Conservation (phyloP, 2,329 filamentous ascomycete species). For the Penicillium brevicompactum region DNA sequence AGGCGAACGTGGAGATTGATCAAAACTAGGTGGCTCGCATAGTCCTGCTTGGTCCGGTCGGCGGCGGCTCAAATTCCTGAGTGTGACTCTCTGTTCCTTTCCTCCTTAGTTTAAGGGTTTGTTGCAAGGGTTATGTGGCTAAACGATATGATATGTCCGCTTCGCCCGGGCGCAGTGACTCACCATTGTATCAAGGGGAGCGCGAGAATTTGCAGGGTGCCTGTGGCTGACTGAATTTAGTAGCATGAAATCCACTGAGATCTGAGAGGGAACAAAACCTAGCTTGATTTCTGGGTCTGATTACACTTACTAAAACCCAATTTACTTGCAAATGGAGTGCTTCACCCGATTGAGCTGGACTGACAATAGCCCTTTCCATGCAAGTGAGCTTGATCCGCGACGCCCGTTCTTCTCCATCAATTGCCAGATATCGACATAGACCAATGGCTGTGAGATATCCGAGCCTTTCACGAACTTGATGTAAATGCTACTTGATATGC, state of each 20-base stretch:
- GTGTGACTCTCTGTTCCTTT: too few species aligned
- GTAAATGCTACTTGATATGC: neutral
- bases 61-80: too few species aligned
- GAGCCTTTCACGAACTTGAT: neutral
- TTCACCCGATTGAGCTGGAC: neutral
- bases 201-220: neutral
- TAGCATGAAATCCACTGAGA: neutral
- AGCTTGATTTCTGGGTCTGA: neutral
- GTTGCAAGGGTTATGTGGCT: too few species aligned
- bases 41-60: too few species aligned
- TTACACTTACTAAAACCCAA: slow-evolving; percentile 1
- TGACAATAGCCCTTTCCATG: neutral
- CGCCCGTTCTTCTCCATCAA: neutral
- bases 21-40: too few species aligned
- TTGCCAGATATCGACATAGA: neutral
- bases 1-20: too few species aligned
- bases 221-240: slow-evolving; percentile 2
- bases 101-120: too few species aligned
- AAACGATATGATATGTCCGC: too few species aligned
- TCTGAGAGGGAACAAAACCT: neutral
- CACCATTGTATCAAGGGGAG: neutral
- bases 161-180: too few species aligned
- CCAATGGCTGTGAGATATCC: neutral
- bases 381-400: neutral
- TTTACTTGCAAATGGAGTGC: slow-evolving; percentile 1